Conservation (phyloP, 768 basidiomycete genomes). For the Mycena galopus region DNA sequence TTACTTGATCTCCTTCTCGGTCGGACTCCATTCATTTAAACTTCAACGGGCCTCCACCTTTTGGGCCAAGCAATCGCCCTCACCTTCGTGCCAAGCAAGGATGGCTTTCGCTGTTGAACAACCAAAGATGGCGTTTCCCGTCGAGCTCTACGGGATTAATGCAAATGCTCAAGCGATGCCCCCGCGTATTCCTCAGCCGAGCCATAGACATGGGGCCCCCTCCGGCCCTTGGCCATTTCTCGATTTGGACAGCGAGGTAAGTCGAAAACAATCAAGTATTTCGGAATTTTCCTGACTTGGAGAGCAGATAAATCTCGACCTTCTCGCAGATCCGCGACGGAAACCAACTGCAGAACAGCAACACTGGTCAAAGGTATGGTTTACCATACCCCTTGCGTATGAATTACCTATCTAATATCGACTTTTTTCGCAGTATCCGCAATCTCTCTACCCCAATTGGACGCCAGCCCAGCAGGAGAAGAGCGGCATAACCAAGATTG, state of each 20-base stretch:
- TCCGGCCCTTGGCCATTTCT: constrained; percentile 59
- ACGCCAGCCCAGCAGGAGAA: constrained; percentile 58
- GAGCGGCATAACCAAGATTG: constrained; percentile 50
- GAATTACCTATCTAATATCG: neutral
- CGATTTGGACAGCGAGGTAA: constrained; percentile 49
- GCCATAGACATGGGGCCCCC: constrained; percentile 52
- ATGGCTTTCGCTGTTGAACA: too few relatives aligned
- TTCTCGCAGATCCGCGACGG: constrained; percentile 27
- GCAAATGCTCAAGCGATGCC: constrained; percentile 28
- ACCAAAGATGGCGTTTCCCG: constrained; percentile 17
- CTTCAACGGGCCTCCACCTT: neutral
- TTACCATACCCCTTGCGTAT: neutral
- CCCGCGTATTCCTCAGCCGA: constrained; percentile 38
- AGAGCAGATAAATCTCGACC: constrained; percentile 37
- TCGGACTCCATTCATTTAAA: constrained; percentile 12
- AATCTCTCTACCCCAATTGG: constrained; percentile 70
- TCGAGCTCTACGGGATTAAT: constrained; percentile 26
- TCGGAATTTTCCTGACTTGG: neutral
- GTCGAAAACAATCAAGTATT: neutral
- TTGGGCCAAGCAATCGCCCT: too few relatives aligned
- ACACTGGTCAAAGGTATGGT: constrained; percentile 28
- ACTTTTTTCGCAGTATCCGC: constrained; percentile 55
- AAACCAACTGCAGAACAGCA: neutral
- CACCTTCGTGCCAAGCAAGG: too few relatives aligned
- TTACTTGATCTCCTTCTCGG: constrained; percentile 7